Conservation (phyloP, 1,284 basidiomycete species). For the Ceratobasidium sp. region DNA sequence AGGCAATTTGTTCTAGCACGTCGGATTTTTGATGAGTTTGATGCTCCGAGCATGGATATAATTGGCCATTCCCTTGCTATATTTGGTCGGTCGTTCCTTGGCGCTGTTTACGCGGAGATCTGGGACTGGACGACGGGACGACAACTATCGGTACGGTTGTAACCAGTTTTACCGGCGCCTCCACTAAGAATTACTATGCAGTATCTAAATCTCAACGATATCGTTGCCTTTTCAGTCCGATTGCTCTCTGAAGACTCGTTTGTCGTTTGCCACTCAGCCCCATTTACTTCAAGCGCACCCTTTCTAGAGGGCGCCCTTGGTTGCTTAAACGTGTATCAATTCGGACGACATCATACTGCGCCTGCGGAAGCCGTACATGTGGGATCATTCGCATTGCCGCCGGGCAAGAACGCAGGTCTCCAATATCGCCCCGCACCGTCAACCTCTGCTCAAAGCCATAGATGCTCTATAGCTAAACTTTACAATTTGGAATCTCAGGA, state of each 20-base stretch:
- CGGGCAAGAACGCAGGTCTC: not conserved
- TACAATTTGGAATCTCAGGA: not conserved
- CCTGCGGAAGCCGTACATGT: not conserved
- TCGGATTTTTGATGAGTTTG: not conserved
- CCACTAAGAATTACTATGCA: not conserved
- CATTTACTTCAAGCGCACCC: not conserved
- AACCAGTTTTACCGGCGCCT: not conserved
- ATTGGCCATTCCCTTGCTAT: not conserved
- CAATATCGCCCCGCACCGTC: not conserved
- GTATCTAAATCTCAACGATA: not conserved
- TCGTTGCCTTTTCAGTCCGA: not conserved
- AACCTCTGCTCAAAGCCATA: not conserved
- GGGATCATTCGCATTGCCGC: not conserved
- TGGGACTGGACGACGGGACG: constrained; percentile 33
- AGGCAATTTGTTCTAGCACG: not conserved
- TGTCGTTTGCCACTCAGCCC: not conserved
- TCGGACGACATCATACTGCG: not conserved
- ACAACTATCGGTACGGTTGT: constrained; percentile 2
- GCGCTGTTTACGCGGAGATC: not conserved
- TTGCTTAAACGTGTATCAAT: constrained; percentile 13
- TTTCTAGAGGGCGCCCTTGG: not conserved
- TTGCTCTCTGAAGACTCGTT: constrained; percentile 24
- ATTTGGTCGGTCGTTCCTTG: not conserved
- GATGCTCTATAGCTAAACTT: not conserved
- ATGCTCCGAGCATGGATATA: not conserved